These are phyloP conservation scores for Coemansia sp. DNA, from an alignment of 192 early-diverging fungal species.

Conservation along the genomic window DNA sequence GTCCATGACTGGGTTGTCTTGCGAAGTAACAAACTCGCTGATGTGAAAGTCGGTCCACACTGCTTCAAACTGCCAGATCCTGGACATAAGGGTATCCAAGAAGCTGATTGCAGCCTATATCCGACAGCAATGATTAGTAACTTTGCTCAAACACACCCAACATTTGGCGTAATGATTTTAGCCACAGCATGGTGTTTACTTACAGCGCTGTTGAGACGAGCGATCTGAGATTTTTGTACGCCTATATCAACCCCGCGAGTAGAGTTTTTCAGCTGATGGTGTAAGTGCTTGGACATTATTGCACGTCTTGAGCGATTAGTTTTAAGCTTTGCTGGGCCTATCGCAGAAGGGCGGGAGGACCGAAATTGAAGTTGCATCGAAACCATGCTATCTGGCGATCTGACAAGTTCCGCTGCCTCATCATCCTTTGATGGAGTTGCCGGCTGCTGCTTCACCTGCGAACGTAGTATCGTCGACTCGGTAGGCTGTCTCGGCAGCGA, in stretches of 20 bases:
- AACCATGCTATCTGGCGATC: conserved; percentile 24
- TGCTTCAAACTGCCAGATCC: conserved; percentile 37
- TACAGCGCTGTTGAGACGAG: conserved; percentile 30
- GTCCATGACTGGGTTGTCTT: conserved; percentile 14
- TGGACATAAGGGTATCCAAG: conserved; percentile 21
- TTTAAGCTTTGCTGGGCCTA: conserved; percentile 35
- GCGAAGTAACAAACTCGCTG: conserved; percentile 31
- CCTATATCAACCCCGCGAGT: conserved; percentile 1
- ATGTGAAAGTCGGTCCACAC: conserved; percentile 47
- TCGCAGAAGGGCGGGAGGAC: not conserved
- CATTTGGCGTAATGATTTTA: not conserved
- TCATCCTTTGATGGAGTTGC: not conserved
- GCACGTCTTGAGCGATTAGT: not conserved
- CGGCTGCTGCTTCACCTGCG: not conserved
- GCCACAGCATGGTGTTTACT: not conserved
- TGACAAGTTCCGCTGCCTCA: not conserved
- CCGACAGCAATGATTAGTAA: not conserved
- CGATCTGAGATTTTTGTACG: conserved; percentile 24
- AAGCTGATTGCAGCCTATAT: conserved; percentile 41
- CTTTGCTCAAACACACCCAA: too few species aligned
- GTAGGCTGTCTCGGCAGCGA: not conserved
- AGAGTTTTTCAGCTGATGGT: conserved; percentile 5
- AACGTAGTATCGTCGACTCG: too few species aligned
- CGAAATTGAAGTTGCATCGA: conserved; percentile 26
- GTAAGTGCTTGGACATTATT: not conserved